Evolutionary conservation across 2,329 filamentous ascomycete genomes (phyloP).

Genomic region (Scolecobasidium constrictum): DNA sequence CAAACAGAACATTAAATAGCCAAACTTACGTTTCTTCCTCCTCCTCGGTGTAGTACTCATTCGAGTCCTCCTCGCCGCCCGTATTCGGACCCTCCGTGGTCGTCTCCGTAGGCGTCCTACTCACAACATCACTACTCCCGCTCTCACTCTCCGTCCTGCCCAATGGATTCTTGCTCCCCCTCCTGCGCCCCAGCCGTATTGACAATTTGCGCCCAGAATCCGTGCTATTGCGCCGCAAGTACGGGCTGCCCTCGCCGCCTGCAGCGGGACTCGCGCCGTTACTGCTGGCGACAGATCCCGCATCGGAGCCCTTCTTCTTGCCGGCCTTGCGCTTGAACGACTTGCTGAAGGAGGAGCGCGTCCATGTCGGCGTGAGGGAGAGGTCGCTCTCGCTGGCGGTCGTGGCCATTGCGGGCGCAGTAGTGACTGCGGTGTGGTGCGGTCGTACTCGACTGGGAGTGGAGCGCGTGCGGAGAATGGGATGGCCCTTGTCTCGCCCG

Average conservation of each 20-base stretch:
- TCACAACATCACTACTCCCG: background rate
- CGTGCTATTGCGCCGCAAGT: constrained; percentile 19
- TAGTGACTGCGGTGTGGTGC: background rate
- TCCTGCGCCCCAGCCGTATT: background rate
- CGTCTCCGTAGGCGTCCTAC: too few species aligned
- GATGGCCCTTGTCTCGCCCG: too few species aligned
- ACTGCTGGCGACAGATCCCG: constrained; percentile 5
- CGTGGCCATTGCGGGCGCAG: background rate
- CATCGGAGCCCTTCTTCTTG: constrained; percentile 2
- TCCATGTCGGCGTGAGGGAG: background rate
- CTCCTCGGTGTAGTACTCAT: constrained; percentile 8
- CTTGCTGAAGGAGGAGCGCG: constrained; percentile 4
- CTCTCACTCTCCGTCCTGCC: background rate
- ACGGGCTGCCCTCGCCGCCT: constrained; percentile 37
- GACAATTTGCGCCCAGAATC: background rate
- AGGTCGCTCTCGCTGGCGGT: background rate
- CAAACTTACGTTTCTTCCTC: constrained; percentile 7
- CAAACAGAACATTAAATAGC: too few species aligned
- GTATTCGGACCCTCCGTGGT: background rate
- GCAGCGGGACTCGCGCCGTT: constrained; percentile 29
- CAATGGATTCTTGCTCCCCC: background rate
- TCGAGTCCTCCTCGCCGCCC: background rate
- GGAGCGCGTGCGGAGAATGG: too few species aligned
- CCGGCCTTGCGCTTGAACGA: constrained; percentile 6
- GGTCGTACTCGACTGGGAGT: too few species aligned